Base-by-base conservation (phyloP, 2,329 filamentous ascomycete genomes). In the Phoma sp. region DNA sequence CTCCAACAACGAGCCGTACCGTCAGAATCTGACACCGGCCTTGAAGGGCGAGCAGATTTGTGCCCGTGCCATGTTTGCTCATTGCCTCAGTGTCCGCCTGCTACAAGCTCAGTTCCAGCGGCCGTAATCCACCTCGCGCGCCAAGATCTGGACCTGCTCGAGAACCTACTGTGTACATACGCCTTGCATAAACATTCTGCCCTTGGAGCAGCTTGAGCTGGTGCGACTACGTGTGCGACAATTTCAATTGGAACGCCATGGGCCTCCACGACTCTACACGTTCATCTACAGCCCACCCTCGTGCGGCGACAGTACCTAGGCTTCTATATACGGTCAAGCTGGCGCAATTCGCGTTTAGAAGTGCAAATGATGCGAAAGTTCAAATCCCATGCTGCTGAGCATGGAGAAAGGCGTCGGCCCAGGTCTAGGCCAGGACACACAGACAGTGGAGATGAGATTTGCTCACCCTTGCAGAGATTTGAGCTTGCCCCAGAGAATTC, bases 401-500 rank as follows among this genome's bases (percentile, higher is more conserved):
- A 23, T 30, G n/a, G 34, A 20, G 29, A 21, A 10, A 14, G 3
- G 26, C 17, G n/a, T 10, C 14, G 15, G 26, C 14, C 7, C 33
- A n/a, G 45, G 26, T 6, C 32, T 38, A 47, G 43, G 43, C 23
- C 34, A 26, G 26, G 17, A 14, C 26, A 53, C 45, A 54, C 39
- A 21, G 51, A 54, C 40, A 49, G 45, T 54, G 51, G 51, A 48
- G 39, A 49, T 34, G 12, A n/a, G 21, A 20, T 36, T 40, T 32
- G 25, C 4, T 23, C 21, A 43, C 38, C 39, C 45, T 45, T 54
- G 45, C 51, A 49, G 29, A 34, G 28, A 17, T n/a, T 29, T 11
- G 9, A 42, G 39, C 17, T 26, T 48, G 21, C 28, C 39, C 39
- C 51, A 21, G 45, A 48, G 6, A 29, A 38, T 18, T 2, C 33